A percentile compares a stretch with the other conserved stretches of the same genome.
phyloP scores from a whole-genome alignment of 768 basidiomycete species.

The Mycena pura region DNA sequence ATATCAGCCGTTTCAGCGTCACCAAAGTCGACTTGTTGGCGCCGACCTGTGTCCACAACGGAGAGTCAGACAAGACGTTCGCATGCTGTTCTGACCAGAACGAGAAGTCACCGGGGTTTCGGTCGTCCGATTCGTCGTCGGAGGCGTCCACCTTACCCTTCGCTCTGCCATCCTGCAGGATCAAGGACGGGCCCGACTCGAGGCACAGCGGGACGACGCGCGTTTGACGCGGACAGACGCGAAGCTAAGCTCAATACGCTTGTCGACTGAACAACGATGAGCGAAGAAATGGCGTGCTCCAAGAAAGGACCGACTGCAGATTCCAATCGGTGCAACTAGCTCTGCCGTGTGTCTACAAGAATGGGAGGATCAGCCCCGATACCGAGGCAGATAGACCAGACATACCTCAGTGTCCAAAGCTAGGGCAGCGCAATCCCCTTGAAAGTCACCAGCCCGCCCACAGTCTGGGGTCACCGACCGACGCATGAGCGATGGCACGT shows the following conservation, averaged over 20 bases:
- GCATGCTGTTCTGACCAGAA: too few species aligned
- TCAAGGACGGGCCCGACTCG: slow-evolving; percentile 82
- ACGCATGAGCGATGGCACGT: slow-evolving; percentile 63
- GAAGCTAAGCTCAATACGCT: slow-evolving; percentile 69
- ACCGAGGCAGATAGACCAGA: not conserved
- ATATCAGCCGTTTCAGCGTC: too few species aligned
- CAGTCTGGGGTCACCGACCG: too few species aligned
- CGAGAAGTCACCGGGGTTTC: too few species aligned
- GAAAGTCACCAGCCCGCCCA: slow-evolving; percentile 76
- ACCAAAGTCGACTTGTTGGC: slow-evolving; percentile 85
- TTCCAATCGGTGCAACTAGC: slow-evolving; percentile 83
- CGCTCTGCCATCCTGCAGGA: slow-evolving; percentile 63
- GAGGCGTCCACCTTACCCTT: slow-evolving; percentile 12
- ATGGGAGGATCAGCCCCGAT: not conserved
- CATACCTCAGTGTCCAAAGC: slow-evolving; percentile 85
- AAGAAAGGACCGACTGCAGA: slow-evolving; percentile 68
- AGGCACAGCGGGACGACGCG: slow-evolving; percentile 86
- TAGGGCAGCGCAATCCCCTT: slow-evolving; percentile 84
- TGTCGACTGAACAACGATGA: slow-evolving; percentile 60
- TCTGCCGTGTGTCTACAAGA: slow-evolving; percentile 79
- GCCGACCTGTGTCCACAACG: slow-evolving; percentile 61
- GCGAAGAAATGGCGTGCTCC: not conserved
- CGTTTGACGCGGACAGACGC: slow-evolving; percentile 66
- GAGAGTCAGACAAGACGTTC: slow-evolving; percentile 2
- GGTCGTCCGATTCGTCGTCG: too few species aligned